Conservation (phyloP, 1,284 basidiomycete genomes). For the Apiotrichum laibachii region DNA sequence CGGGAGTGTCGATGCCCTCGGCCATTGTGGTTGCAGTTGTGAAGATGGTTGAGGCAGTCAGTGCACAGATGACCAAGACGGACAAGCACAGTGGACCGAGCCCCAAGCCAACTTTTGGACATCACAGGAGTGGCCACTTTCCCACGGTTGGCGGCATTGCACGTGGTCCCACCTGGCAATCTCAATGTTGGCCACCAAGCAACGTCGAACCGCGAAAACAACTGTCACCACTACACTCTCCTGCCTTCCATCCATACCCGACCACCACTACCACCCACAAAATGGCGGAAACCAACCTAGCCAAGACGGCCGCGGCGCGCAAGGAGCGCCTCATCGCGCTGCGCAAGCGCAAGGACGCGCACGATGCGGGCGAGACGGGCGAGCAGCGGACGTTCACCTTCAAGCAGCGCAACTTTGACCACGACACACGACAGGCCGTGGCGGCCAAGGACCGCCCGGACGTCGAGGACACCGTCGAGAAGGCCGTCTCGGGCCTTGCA, state of each 20-base stretch:
- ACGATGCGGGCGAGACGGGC: conserved; percentile 41
- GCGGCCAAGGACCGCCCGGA: conserved; percentile 60
- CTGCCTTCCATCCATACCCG: not conserved
- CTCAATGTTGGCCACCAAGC: not conserved
- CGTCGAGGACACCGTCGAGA: conserved; percentile 78
- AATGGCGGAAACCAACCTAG: conserved; percentile 66
- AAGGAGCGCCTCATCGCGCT: conserved; percentile 81
- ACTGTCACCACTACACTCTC: not conserved
- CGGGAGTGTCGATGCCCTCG: conserved; percentile 32
- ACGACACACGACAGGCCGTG: conserved; percentile 70
- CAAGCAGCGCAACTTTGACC: conserved; percentile 80
- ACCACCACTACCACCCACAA: conserved; percentile 10
- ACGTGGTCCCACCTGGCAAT: not conserved
- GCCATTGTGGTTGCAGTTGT: not conserved
- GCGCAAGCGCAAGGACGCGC: conserved; percentile 70
- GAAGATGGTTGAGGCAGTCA: not conserved
- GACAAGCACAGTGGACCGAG: not conserved
- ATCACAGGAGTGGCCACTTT: conserved; percentile 10
- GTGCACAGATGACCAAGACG: not conserved
- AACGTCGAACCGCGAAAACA: no score
- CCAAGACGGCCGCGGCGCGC: conserved; percentile 76
- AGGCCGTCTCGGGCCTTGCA: conserved; percentile 75
- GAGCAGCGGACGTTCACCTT: conserved; percentile 57
- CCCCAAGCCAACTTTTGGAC: conserved; percentile 18
- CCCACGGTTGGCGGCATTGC: conserved; percentile 27